Percentiles rank a stretch among this genome's conserved stretches.
Evolutionary conservation across 441 rosid genomes (phyloP).

Genomic region (Corymbia citriodora): DNA sequence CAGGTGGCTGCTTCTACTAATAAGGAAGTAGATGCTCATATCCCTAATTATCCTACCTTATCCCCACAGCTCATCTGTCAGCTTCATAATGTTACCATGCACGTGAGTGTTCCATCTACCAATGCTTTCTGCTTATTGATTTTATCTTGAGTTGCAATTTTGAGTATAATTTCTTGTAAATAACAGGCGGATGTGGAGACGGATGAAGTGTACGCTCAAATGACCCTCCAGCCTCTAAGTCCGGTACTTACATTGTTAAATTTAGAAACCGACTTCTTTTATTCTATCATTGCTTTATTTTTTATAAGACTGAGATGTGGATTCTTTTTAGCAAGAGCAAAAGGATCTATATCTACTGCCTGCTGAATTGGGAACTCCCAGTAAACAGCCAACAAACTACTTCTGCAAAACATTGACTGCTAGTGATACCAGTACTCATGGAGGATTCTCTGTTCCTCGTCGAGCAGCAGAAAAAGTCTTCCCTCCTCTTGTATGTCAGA

Average conservation of each 20-base stretch:
- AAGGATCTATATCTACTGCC: conserved; percentile 12
- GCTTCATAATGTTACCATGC: conserved; percentile 16
- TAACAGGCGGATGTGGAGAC: conserved; percentile 15
- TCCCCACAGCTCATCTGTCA: conserved; percentile 14
- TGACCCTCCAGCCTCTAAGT: conserved; percentile 13
- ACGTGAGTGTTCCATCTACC: neutral
- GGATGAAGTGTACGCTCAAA: conserved; percentile 16
- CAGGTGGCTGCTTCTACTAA: conserved; percentile 17
- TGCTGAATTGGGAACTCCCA: conserved; percentile 1
- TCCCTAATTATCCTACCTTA: conserved; percentile 10
- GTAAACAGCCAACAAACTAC: conserved; percentile 12
- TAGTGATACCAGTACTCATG: conserved; percentile 16
- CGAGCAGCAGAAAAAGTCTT: conserved; percentile 17
- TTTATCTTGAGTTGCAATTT: neutral
- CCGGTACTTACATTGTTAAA: neutral
- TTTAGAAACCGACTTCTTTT: neutral
- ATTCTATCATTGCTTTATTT: neutral
- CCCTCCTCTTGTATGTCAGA: conserved; percentile 9
- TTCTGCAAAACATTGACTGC: conserved; percentile 15
- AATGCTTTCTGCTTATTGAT: neutral
- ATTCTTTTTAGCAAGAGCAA: conserved; percentile 9
- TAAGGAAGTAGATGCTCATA: conserved; percentile 11
- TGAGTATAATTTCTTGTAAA: neutral
- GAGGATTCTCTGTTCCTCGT: conserved; percentile 15
- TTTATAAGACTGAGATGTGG: neutral